These are phyloP conservation scores for Pyrrhoderma noxium DNA, from an alignment of 1,284 basidiomycete genomes.

Conservation along the genomic window DNA sequence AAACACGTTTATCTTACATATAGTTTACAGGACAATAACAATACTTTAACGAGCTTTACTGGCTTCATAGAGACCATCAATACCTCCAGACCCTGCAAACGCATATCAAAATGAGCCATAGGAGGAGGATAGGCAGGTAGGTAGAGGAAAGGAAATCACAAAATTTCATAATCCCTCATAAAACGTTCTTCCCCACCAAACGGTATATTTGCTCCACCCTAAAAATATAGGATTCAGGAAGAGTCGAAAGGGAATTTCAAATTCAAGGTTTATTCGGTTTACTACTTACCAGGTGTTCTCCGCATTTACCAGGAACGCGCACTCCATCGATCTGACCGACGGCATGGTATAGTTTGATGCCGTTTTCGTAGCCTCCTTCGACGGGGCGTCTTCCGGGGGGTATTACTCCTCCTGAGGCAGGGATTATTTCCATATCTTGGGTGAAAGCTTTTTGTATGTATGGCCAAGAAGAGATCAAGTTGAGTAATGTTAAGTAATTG, in stretches of 20 bases:
- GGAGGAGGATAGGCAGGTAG: neutral
- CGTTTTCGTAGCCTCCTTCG: constrained; percentile 38
- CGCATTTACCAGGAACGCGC: constrained; percentile 65
- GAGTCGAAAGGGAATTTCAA: neutral
- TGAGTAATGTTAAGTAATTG: neutral
- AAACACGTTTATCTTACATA: too few species aligned
- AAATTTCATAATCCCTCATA: constrained; percentile 44
- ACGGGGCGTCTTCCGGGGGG: constrained; percentile 39
- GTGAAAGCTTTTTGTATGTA: too few species aligned
- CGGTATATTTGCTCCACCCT: constrained; percentile 39
- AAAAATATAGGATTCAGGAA: neutral
- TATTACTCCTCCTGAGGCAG: constrained; percentile 47
- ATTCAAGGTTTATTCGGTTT: neutral
- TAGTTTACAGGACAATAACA: neutral
- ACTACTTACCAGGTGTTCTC: constrained; percentile 53
- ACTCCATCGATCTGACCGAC: constrained; percentile 37
- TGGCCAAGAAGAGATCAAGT: too few species aligned
- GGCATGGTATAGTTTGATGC: constrained; percentile 43
- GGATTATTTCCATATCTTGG: constrained; percentile 75
- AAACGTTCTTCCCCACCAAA: constrained; percentile 36
- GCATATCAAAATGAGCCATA: neutral
- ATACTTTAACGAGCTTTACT: neutral
- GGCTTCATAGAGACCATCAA: neutral
- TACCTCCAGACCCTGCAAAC: constrained; percentile 10
- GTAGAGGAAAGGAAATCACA: constrained; percentile 38